Evolutionary conservation across 768 basidiomycete genomes (phyloP).

Genomic region (Trichaptum fuscoviolaceum): DNA sequence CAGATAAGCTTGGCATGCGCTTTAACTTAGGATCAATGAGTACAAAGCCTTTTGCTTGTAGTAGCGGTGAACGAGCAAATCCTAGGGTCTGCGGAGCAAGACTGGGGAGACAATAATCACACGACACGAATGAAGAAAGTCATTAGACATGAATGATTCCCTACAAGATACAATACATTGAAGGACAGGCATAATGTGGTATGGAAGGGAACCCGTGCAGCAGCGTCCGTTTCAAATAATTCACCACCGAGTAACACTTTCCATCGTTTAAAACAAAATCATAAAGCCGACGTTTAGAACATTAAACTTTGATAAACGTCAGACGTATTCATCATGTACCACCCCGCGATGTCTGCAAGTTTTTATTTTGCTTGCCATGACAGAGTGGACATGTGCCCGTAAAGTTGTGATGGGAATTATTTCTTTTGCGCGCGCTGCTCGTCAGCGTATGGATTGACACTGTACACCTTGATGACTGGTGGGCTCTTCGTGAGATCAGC

Average conservation of each 20-base stretch:
- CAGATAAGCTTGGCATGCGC: no score
- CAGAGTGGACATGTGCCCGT: neutral
- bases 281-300: neutral
- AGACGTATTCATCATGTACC: neutral
- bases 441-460: constrained; percentile 81
- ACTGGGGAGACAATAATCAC: neutral
- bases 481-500: constrained; percentile 95
- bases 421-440: neutral
- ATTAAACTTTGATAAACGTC: neutral
- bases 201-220: neutral
- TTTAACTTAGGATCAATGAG: no score
- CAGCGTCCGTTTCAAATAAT: neutral
- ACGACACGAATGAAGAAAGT: neutral
- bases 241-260: neutral
- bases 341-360: neutral
- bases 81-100: neutral
- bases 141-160: neutral
- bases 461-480: constrained; percentile 96
- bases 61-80: neutral
- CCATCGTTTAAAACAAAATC: neutral
- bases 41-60: neutral
- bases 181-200: neutral
- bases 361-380: neutral
- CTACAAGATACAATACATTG: neutral
- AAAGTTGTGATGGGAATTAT: neutral